Evolutionary conservation across 1,139 yeast genomes (phyloP), one percentile per base, ranked within the genome.

Genomic region (Geotrichum bryndzae): DNA sequence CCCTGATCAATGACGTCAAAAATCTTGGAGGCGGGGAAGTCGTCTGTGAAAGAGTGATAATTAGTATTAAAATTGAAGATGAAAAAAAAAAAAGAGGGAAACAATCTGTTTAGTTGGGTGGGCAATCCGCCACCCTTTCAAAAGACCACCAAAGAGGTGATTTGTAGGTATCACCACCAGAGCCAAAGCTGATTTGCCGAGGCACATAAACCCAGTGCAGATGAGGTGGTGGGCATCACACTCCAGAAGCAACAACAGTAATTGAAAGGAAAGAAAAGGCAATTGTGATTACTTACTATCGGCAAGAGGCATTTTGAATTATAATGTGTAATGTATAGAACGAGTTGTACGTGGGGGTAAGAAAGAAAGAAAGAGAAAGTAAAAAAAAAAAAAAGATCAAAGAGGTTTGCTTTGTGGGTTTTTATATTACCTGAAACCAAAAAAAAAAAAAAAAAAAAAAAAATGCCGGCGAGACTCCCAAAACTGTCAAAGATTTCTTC

Each of bases 11-110:
- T 75, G 63, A 71, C 66, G 66, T 77, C 80, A 61, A 77, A 76
- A 60, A 76, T 72, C 56, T 64, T 67, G 53, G 79, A 76, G 48
- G 80, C 71, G 56, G 79, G 79, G 71, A 77, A 77, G n/a, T 71
- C 74, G 59, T 66, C 73, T 65, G 62, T 1, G 18, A 22, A 51
- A 27, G 25, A 61, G 7, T 27, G 10, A 53, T 15, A 57, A 11
- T n/a, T 27, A 29, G 29, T 54, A 22, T 45, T 25, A 25, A 22
- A 13, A 13, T 2, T 48, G 23, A n/a, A 15, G 33, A 22, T 13
- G 23, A 27, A 25, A 22, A 13, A 27, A 50, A 38, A 25, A 35
- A 45, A 13, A 45, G n/a, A 27, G 33, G 46, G 31, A 27, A 25
- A 25, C 33, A 33, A 56, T 54, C 48, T 52, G 59, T 41, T n/a